Conservation (phyloP, 2,329 filamentous ascomycete genomes). For the Talaromyces sp. region DNA sequence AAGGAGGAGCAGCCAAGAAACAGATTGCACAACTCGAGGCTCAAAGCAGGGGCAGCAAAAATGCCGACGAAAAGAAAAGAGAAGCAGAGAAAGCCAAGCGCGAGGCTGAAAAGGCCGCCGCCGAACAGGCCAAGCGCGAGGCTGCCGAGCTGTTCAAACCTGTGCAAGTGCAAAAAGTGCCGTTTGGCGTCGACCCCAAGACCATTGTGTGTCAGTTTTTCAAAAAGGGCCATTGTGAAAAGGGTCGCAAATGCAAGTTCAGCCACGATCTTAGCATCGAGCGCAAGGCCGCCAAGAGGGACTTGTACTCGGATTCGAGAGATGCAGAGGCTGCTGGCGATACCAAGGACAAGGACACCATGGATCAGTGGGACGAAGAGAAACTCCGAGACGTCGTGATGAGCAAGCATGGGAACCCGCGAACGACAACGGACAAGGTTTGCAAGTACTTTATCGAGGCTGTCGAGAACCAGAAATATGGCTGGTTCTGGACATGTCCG, state of each 20-base stretch:
- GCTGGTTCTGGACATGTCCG: conserved; percentile 98
- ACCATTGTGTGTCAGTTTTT: conserved; percentile 94
- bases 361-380: conserved; percentile 96
- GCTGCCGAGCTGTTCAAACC: conserved; percentile 80
- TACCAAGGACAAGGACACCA: conserved; percentile 70
- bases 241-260: conserved; percentile 98
- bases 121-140: conserved; percentile 78
- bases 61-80: conserved; percentile 82
- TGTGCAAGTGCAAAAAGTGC: conserved; percentile 93
- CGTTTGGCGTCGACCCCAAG: conserved; percentile 96
- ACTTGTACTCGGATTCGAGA: conserved; percentile 80
- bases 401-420: conserved; percentile 96
- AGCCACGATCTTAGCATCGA: conserved; percentile 85
- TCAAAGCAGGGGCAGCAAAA: conserved; percentile 67
- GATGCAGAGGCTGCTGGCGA: conserved; percentile 46
- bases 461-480: conserved; percentile 97
- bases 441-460: conserved; percentile 98
- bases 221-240: conserved; percentile 96
- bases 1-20: conserved; percentile 83
- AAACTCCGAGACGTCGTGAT: conserved; percentile 85
- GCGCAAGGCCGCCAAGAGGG: conserved; percentile 87
- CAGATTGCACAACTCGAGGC: conserved; percentile 79
- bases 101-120: conserved; percentile 85
- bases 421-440: conserved; percentile 93
- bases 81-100: conserved; percentile 59